These are phyloP conservation scores for Colletotrichum sp. DNA, from an alignment of 2,329 filamentous ascomycete species.

Conservation along the genomic window DNA sequence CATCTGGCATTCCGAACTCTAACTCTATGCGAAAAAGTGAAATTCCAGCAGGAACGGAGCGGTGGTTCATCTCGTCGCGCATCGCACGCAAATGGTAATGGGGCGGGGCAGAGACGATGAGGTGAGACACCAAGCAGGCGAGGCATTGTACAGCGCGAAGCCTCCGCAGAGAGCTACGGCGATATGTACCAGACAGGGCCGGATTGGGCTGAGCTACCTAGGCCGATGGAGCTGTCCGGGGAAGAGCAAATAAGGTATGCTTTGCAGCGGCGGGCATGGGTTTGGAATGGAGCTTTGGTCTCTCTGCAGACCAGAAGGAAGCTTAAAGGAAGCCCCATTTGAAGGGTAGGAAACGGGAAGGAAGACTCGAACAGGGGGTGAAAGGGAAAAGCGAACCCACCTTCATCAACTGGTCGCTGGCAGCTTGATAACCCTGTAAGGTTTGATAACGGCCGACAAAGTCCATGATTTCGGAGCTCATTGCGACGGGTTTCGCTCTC, in stretches of 20 bases:
- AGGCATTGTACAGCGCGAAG: background rate
- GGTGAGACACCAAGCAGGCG: background rate
- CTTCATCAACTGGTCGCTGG: conserved; percentile 51
- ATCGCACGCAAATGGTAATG: background rate
- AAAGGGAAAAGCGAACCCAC: conserved; percentile 33
- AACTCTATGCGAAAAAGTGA: background rate
- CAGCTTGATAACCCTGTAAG: conserved; percentile 46
- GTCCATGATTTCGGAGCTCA: conserved; percentile 39
- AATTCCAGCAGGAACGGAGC: background rate
- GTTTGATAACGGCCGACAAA: conserved; percentile 53
- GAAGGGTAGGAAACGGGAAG: background rate
- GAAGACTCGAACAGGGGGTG: background rate
- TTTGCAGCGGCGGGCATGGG: background rate
- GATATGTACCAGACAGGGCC: background rate
- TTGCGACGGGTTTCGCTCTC: conserved; percentile 26
- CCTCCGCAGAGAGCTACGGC: background rate
- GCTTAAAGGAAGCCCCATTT: background rate
- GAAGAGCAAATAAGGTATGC: background rate
- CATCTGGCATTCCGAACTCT: background rate
- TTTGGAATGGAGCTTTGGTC: background rate
- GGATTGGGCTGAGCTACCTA: background rate
- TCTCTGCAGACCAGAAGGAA: background rate
- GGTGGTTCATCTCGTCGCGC: background rate
- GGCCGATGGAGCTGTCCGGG: background rate
- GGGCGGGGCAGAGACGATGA: background rate